Conservation (phyloP, 208 protist genomes). For the Lotmaria passim region DNA sequence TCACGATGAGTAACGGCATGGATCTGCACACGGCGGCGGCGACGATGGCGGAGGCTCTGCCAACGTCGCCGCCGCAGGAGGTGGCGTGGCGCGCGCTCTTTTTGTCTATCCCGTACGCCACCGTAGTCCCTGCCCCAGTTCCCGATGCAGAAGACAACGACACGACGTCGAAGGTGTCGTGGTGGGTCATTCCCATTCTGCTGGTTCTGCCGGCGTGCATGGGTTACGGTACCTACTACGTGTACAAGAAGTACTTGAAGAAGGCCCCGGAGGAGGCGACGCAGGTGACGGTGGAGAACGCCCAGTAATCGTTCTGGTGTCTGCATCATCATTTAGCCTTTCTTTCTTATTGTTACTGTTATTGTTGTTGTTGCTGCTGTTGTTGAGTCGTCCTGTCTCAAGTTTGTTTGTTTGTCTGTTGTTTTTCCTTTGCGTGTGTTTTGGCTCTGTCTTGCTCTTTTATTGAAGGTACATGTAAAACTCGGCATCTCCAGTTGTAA, state of each 20-base stretch:
- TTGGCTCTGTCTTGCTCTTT: not conserved
- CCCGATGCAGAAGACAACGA: constrained; percentile 49
- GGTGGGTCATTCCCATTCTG: constrained; percentile 55
- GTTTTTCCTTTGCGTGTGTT: not conserved
- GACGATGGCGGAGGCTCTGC: constrained; percentile 22
- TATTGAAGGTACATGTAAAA: not conserved
- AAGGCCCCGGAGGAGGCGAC: not conserved
- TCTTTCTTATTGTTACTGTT: constrained; percentile 2
- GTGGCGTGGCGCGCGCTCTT: constrained; percentile 50
- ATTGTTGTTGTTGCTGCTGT: not conserved
- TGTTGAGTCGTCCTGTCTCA: not conserved
- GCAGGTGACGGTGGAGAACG: constrained; percentile 18
- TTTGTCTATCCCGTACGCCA: constrained; percentile 48
- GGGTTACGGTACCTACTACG: constrained; percentile 40
- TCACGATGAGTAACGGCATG: constrained; percentile 60
- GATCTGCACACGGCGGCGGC: constrained; percentile 42
- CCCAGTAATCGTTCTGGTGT: constrained; percentile 2
- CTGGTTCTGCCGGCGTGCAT: constrained; percentile 48
- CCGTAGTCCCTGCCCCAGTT: constrained; percentile 26
- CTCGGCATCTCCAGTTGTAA: no score
- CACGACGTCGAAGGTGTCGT: constrained; percentile 44
- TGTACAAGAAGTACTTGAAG: constrained; percentile 58
- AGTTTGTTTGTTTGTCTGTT: not conserved
- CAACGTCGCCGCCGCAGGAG: constrained; percentile 32
- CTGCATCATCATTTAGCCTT: constrained; percentile 5